Conservation (phyloP, 371 early-diverging fungal genomes). For the Thermomucor indicae-seudaticae region DNA sequence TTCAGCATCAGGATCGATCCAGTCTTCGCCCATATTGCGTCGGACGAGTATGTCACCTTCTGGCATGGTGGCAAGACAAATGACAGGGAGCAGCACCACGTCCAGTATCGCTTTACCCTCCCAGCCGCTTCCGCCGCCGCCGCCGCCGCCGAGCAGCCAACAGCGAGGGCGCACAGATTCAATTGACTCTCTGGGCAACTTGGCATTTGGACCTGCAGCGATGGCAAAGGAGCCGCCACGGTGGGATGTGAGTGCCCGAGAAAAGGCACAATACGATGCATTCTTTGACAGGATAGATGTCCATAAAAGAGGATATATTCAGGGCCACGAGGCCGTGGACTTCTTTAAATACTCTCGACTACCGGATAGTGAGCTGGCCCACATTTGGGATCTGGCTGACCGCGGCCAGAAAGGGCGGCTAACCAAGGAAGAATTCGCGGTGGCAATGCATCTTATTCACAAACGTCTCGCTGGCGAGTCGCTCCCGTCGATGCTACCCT, state of each 20-base stretch:
- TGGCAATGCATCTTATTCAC: slow-evolving; percentile 92
- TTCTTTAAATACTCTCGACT: slow-evolving; percentile 84
- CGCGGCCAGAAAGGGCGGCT: slow-evolving; percentile 73
- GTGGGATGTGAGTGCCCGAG: slow-evolving; percentile 72
- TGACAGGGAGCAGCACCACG: slow-evolving; percentile 4
- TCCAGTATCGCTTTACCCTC: neutral
- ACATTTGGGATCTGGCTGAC: slow-evolving; percentile 84
- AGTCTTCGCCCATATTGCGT: slow-evolving; percentile 10
- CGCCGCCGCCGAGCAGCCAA: neutral
- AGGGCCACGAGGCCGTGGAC: slow-evolving; percentile 64
- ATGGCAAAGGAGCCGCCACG: slow-evolving; percentile 3
- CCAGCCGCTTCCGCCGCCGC: too few relatives aligned
- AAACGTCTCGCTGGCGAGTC: slow-evolving; percentile 67
- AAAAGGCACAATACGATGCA: slow-evolving; percentile 62
- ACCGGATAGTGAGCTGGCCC: slow-evolving; percentile 65
- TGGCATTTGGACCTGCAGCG: slow-evolving; percentile 22
- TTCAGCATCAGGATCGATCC: slow-evolving; percentile 37
- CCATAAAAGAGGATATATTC: slow-evolving; percentile 18
- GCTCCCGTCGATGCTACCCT: slow-evolving; percentile 69
- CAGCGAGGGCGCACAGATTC: slow-evolving; percentile 14
- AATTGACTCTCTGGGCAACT: slow-evolving; percentile 31
- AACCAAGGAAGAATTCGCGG: slow-evolving; percentile 86
- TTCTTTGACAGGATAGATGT: slow-evolving; percentile 74
- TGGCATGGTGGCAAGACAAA: neutral
- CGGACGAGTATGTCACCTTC: slow-evolving; percentile 6